Evolutionary conservation across 306 rosid species (phyloP), one percentile per base, ranked within the genome.

Genomic region (Neltuma alba): DNA sequence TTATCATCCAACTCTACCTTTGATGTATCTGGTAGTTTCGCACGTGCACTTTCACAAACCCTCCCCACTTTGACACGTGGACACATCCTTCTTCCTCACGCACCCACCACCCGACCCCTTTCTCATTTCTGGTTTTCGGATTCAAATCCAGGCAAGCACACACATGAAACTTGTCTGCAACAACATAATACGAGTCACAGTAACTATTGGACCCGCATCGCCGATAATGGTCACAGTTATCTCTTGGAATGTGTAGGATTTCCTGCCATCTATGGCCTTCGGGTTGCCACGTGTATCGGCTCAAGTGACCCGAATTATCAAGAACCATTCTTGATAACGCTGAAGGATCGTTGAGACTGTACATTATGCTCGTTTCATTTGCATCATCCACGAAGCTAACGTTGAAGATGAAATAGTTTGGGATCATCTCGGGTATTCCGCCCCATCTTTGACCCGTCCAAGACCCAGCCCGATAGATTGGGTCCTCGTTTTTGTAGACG

Each of bases 11-110:
- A 87, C 52, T 72, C 87, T 48, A 87, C 85, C 44, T 44, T 64
- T 4, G 89, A 80, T 2, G 91, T 84, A 41, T 92, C 91, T 0
- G 97, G 96, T 8, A 86, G 83, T 80, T 92, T 92, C 75, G 89
- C 87, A 50, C 42, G 71, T 14, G 60, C 42, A 89, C 38, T 67
- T 64, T 77, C 81, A 88, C 87, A 37, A 94, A 92, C 96, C 94
- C 38, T 94, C 97, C 1, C 96, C 92, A 2, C 79, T 88, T 0
- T 52, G 4, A 61, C 98, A 94, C 73, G 87, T 89, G 21, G 89
- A 86, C 28, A 12, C 82, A 12, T 61, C 9, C 57, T 70, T 86
- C 78, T 88, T 50, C 25, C 57, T 85, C 33, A 77, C 78, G 38
- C 98, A 93, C 9, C 57, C 25, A 1, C 21, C 21, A 71, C 87